These are phyloP conservation scores for Schwanniomyces vanrijiae DNA, from an alignment of 805 yeast species.

Conservation along the genomic window DNA sequence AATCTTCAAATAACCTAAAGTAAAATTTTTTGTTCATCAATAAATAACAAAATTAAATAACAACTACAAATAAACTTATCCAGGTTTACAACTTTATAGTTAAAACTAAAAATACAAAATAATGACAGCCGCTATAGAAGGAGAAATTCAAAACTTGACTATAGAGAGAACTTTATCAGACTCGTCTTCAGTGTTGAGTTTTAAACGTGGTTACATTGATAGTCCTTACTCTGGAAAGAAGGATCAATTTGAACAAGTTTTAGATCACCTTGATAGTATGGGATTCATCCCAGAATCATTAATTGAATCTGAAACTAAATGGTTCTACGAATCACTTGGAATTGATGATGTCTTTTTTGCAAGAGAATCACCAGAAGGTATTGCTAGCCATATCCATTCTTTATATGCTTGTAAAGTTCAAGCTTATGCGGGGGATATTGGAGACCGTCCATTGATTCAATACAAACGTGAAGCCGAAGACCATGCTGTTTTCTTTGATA, in stretches of 20 bases:
- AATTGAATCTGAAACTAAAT: constrained; percentile 80
- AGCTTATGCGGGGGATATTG: constrained; percentile 47
- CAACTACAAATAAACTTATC: neutral
- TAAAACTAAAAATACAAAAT: neutral
- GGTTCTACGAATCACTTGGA: constrained; percentile 87
- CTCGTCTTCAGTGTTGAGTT: constrained; percentile 28
- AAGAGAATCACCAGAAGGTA: constrained; percentile 74
- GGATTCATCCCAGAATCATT: constrained; percentile 89
- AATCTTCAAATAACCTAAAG: neutral
- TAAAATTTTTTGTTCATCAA: neutral
- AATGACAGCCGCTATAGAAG: constrained; percentile 10
- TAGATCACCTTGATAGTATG: constrained; percentile 74
- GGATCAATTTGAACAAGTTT: constrained; percentile 75
- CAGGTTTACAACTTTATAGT: neutral
- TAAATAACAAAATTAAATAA: neutral
- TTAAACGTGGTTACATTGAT: constrained; percentile 65
- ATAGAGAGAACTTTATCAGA: constrained; percentile 26
- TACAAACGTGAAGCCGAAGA: constrained; percentile 78
- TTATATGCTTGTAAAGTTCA: constrained; percentile 91
- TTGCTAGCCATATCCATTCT: constrained; percentile 82
- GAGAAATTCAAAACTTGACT: constrained; percentile 21
- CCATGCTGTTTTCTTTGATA: constrained; percentile 90
- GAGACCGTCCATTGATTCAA: constrained; percentile 58
- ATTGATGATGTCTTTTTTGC: constrained; percentile 93
- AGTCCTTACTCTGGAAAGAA: constrained; percentile 78